Base-by-base conservation (phyloP, 2,329 filamentous ascomycete genomes). In the Pseudogymnoascus sp. region DNA sequence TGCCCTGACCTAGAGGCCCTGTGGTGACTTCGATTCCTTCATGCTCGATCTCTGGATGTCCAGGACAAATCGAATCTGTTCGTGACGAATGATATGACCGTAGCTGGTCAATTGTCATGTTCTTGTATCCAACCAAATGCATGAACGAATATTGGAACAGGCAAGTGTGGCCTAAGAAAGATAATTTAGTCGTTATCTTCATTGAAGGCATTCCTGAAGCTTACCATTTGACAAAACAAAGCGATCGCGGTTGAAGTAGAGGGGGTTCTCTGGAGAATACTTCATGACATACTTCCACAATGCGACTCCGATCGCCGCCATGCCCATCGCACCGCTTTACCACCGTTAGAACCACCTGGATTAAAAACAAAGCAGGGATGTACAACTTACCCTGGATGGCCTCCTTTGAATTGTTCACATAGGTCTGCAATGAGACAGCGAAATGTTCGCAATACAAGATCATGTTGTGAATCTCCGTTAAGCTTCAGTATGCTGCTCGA, bases 401-500 rank as follows among this genome's bases (percentile, higher is more conserved):
- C 87, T 37, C 86, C 86, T 66, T 83, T 83, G 73, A 88, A 90
- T 67, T 89, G 86, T 71, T 89, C 81, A 69, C 86, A 89, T 2
- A 90, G 74, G 70, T 90, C 87, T 50, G 87, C 85, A 64, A 89
- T 86, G 31, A 89, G 74, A 60, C 82, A 76, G 62, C 87, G 78
- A 70, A 88, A 88, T 5, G 82, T 83, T 68, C 79, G 80, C 60
- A 89, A 73, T 1, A 87, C 83, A 19, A 82, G 71, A 59, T 85
- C 79, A 59, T 63, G 33, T 21, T 44, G 17, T 5, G 10, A 11
- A 6, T 44, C 40, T 44, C 10, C 9, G 21, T 44, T 10, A 19
- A 44, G 40, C 40, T 44, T 44, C 40, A 44, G 33, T 13, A 35
- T 13, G 33, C 33, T 35, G 33, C 2, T 13, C 33, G 33, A 35